Evolutionary conservation across 1,284 basidiomycete species (phyloP).

Genomic region (Gastroboletus turbinatus): DNA sequence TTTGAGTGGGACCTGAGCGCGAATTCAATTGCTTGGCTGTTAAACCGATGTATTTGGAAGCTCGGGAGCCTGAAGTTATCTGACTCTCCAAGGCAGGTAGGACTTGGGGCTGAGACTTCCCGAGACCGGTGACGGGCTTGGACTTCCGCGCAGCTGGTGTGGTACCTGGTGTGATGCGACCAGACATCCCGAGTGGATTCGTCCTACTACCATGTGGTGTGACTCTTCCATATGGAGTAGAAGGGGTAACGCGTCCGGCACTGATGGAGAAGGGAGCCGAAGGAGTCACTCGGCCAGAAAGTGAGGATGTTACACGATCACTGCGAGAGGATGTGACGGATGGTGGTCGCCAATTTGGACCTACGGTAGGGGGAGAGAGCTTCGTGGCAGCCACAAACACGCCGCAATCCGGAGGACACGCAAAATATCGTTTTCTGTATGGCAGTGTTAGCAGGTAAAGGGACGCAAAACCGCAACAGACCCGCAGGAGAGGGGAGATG

Average conservation of each 20-base stretch:
- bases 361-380: slow-evolving; percentile 75
- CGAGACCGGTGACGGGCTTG: slow-evolving; percentile 26
- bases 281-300: slow-evolving; percentile 45
- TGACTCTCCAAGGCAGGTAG: slow-evolving; percentile 39
- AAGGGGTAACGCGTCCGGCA: slow-evolving; percentile 48
- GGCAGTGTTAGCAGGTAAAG: slow-evolving; percentile 8
- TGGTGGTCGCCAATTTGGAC: slow-evolving; percentile 60
- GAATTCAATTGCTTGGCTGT: slow-evolving; percentile 77
- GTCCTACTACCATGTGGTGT: slow-evolving; percentile 36
- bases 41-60: slow-evolving; percentile 80
- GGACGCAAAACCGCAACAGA: not conserved
- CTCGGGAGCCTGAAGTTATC: slow-evolving; percentile 79
- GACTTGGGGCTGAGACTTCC: slow-evolving; percentile 30
- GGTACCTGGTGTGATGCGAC: slow-evolving; percentile 43
- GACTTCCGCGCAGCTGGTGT: slow-evolving; percentile 37
- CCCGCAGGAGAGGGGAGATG: not conserved
- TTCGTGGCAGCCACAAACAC: slow-evolving; percentile 87
- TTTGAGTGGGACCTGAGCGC: slow-evolving; percentile 32
- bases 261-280: slow-evolving; percentile 42
- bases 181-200: slow-evolving; percentile 27
- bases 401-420: slow-evolving; percentile 83
- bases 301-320: slow-evolving; percentile 55
- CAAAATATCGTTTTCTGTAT: slow-evolving; percentile 79
- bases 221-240: slow-evolving; percentile 37
- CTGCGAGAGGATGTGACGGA: slow-evolving; percentile 78